These are phyloP conservation scores for Claviceps humidiphila DNA, from an alignment of 2,329 filamentous ascomycete species.

Conservation along the genomic window DNA sequence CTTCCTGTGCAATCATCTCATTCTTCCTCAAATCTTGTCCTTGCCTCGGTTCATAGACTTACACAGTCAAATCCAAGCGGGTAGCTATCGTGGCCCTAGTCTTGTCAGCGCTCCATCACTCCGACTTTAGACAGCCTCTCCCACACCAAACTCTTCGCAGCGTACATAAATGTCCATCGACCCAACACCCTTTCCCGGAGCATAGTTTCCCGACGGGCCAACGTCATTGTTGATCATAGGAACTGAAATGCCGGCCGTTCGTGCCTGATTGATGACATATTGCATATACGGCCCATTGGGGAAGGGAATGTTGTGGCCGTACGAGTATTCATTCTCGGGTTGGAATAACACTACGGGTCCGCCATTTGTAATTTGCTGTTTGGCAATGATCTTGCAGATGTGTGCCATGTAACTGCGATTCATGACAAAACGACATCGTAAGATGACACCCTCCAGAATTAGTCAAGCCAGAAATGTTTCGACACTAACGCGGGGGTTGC, in stretches of 20 bases:
- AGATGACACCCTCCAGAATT: background rate
- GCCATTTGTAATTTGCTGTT: conserved; percentile 69
- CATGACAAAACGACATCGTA: background rate
- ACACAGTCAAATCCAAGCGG: conserved; percentile 32
- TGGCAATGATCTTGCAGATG: conserved; percentile 54
- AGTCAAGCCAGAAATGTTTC: background rate
- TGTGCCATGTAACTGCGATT: conserved; percentile 41
- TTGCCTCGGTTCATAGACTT: background rate
- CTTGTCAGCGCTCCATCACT: conserved; percentile 1
- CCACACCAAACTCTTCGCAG: background rate
- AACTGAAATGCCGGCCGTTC: conserved; percentile 55
- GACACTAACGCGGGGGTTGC: no score
- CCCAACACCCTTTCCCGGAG: conserved; percentile 44
- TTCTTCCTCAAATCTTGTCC: background rate
- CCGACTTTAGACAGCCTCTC: background rate
- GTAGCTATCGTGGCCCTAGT: conserved; percentile 23
- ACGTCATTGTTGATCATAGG: conserved; percentile 68
- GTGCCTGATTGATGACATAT: conserved; percentile 55
- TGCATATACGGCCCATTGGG: conserved; percentile 57
- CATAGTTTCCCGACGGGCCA: conserved; percentile 43
- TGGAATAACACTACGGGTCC: conserved; percentile 69
- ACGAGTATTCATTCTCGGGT: conserved; percentile 69
- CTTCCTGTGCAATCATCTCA: background rate
- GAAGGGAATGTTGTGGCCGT: conserved; percentile 36
- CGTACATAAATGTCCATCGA: conserved; percentile 44